Evolutionary conservation across 768 basidiomycete species (phyloP).

Genomic region (Chalciporus chontae): DNA sequence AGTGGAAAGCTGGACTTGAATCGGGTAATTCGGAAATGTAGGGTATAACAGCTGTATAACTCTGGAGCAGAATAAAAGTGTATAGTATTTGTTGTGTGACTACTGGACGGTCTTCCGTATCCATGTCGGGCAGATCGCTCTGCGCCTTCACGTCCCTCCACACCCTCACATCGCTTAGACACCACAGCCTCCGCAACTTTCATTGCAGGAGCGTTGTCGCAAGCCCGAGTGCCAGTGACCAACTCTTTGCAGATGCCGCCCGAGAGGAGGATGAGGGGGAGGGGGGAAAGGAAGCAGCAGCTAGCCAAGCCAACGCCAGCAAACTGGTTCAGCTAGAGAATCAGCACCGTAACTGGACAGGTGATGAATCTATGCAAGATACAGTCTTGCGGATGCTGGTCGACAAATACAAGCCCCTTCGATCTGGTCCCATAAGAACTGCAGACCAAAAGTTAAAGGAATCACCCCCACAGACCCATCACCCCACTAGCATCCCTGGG

Average conservation of each 20-base stretch:
- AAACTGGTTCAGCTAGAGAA: conserved; percentile 34
- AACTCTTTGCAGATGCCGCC: conserved; percentile 65
- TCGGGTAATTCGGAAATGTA: background rate
- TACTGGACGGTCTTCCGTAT: no score
- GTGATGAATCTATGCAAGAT: conserved; percentile 68
- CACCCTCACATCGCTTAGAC: background rate
- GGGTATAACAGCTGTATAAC: background rate
- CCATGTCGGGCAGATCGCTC: background rate
- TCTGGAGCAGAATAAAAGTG: background rate
- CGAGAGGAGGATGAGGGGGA: conserved; percentile 48
- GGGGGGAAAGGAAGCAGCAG: conserved; percentile 14
- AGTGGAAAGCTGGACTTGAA: background rate
- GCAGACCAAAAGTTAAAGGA: conserved; percentile 67
- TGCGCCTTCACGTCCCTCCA: background rate
- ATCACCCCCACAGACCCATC: conserved; percentile 38
- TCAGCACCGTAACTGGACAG: conserved; percentile 69
- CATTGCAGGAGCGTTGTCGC: conserved; percentile 1
- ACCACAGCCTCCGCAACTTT: background rate
- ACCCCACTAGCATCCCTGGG: conserved; percentile 6
- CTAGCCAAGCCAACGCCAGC: conserved; percentile 10
- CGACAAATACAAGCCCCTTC: conserved; percentile 81
- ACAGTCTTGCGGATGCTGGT: conserved; percentile 80
- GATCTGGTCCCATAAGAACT: conserved; percentile 52
- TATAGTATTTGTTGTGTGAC: no score
- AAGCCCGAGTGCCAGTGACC: conserved; percentile 44